Percentiles rank a stretch among this genome's conserved stretches.
phyloP scores from a whole-genome alignment of 2,329 filamentous ascomycete species.

The Ophiostoma novo-ulmi region DNA sequence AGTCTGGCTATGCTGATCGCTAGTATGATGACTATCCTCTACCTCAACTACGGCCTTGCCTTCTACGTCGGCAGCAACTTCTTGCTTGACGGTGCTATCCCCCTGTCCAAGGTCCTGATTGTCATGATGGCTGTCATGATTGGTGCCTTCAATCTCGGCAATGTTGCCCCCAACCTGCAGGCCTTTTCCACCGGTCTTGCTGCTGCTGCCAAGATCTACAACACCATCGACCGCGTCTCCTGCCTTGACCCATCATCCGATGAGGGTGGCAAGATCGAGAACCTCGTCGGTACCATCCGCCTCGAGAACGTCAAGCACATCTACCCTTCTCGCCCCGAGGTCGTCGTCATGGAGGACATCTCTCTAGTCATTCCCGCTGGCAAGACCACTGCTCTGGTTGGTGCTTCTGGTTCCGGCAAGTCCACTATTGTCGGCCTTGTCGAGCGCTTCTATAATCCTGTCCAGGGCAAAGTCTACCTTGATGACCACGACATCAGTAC shows the following conservation, averaged over 20 bases:
- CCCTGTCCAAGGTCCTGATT: constrained; percentile 68
- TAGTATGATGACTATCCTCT: constrained; percentile 76
- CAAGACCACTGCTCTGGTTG: constrained; percentile 88
- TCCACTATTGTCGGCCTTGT: constrained; percentile 90
- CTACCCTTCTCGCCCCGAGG: constrained; percentile 88
- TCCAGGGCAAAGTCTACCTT: constrained; percentile 69
- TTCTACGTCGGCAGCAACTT: constrained; percentile 85
- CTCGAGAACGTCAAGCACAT: constrained; percentile 83
- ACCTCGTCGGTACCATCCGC: constrained; percentile 71
- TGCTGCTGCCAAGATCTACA: constrained; percentile 86
- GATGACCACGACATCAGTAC: constrained; percentile 77
- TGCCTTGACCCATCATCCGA: constrained; percentile 73
- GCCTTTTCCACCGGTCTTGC: constrained; percentile 79
- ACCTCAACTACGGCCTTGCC: constrained; percentile 78
- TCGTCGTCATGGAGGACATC: constrained; percentile 80
- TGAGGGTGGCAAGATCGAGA: constrained; percentile 65
- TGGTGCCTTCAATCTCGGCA: constrained; percentile 84
- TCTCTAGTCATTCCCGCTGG: constrained; percentile 76
- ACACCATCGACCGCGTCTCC: constrained; percentile 82
- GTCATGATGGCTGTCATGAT: constrained; percentile 90
- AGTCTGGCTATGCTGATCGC: constrained; percentile 74
- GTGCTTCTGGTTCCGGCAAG: constrained; percentile 90
- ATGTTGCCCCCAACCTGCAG: constrained; percentile 77
- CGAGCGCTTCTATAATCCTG: constrained; percentile 89
- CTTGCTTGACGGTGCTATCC: constrained; percentile 59